phyloP scores from a whole-genome alignment of 2,329 filamentous ascomycete genomes.

The Fusarium burgessii region DNA sequence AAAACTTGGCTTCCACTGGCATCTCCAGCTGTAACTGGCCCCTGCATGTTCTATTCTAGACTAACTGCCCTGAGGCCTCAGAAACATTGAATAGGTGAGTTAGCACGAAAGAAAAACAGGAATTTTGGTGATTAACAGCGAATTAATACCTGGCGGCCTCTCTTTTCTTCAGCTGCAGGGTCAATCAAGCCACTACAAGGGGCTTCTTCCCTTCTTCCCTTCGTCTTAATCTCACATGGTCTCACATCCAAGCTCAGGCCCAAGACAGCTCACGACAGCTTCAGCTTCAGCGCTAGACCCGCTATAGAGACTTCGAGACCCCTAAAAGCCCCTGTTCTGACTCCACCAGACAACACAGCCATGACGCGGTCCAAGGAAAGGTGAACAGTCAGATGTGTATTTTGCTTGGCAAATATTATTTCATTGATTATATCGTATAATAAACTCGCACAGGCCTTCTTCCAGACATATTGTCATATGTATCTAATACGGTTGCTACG shows the following conservation, averaged over 20 bases:
- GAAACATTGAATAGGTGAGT: neutral
- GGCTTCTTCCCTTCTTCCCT: neutral
- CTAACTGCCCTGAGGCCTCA: neutral
- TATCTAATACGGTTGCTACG: neutral
- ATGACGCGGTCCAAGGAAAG: conserved; percentile 11
- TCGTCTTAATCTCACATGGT: conserved; percentile 9
- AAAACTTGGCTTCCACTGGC: conserved; percentile 9
- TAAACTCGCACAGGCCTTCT: neutral
- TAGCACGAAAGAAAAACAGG: neutral
- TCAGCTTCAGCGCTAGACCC: conserved; percentile 23
- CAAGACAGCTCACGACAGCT: conserved; percentile 20
- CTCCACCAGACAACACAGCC: conserved; percentile 25
- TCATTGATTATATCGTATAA: neutral
- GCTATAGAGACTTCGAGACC: conserved; percentile 10
- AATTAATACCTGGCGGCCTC: neutral
- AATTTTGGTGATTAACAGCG: neutral
- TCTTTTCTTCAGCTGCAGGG: neutral
- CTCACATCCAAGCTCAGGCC: conserved; percentile 11
- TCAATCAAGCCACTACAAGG: neutral
- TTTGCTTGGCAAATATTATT: neutral
- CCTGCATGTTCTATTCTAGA: conserved; percentile 37
- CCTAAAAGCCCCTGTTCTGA: conserved; percentile 1
- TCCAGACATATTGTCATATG: no score
- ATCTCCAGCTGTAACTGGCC: conserved; percentile 16
- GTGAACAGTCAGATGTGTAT: neutral